phyloP scores from a whole-genome alignment of 176 grass and related monocot genomes.

The Phragmites australis region DNA sequence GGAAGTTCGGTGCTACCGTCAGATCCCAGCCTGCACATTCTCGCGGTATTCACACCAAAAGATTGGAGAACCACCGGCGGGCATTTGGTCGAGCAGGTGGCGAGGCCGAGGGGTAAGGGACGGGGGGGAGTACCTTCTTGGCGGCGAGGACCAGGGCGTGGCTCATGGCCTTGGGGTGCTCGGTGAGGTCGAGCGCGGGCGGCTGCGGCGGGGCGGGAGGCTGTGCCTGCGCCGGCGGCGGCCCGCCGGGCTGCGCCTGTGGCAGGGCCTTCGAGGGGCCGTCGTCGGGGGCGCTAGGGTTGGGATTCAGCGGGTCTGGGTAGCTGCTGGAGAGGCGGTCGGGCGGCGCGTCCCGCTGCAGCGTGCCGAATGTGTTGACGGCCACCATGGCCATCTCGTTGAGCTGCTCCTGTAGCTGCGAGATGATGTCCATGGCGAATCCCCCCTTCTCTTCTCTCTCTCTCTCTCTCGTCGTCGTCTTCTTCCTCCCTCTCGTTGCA shows the following conservation, averaged over 20 bases:
- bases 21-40: not conserved
- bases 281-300: constrained; percentile 48
- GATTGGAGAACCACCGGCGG: not conserved
- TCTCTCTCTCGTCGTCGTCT: not conserved
- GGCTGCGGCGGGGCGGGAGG: constrained; percentile 1
- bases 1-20: not conserved
- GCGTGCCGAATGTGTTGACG: constrained; percentile 90
- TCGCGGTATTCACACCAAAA: not conserved
- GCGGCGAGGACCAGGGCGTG: constrained; percentile 78
- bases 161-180: constrained; percentile 90
- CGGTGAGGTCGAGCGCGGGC: constrained; percentile 48
- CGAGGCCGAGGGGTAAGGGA: not conserved
- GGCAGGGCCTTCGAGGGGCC: constrained; percentile 27
- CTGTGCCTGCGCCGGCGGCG: not conserved
- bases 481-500: not conserved
- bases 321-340: constrained; percentile 85
- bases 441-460: not conserved
- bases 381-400: constrained; percentile 76
- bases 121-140: constrained; percentile 56
- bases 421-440: constrained; percentile 81
- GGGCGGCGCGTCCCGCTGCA: constrained; percentile 82
- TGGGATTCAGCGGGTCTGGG: constrained; percentile 78
- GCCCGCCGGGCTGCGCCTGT: constrained; percentile 25
- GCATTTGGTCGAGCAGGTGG: constrained; percentile 32
- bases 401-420: constrained; percentile 95